Percentiles rank a stretch among this genome's conserved stretches.
These are phyloP conservation scores for Volvox carteri DNA, from an alignment of 163 green algal species.

Conservation along the genomic window DNA sequence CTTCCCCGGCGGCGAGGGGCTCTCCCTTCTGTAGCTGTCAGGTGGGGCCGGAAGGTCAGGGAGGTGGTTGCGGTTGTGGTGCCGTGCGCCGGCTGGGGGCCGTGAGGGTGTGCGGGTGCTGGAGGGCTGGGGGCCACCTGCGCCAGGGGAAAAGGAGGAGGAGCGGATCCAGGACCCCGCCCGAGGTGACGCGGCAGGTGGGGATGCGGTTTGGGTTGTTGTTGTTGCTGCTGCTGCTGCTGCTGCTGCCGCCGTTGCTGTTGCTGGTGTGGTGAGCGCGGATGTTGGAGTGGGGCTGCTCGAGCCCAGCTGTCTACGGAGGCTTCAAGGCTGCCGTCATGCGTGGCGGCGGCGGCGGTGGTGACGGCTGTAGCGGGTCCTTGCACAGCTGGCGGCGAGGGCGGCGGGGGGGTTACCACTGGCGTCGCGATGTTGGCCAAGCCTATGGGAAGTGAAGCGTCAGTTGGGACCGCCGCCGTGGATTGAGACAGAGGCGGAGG, in stretches of 20 bases:
- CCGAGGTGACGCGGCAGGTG: no score
- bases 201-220: no score
- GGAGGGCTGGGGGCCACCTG: not conserved
- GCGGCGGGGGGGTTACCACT: no score
- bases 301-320: not conserved
- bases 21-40: not conserved
- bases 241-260: not conserved
- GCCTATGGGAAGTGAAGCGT: not conserved
- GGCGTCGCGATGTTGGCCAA: not conserved
- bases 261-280: not conserved
- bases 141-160: no score
- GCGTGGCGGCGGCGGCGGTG: not conserved
- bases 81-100: no score
- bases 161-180: no score
- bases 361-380: not conserved
- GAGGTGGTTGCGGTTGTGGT: not conserved
- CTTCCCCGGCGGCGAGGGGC: not conserved
- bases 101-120: no score
- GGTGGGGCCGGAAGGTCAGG: not conserved
- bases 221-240: not conserved
- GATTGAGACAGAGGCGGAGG: not conserved
- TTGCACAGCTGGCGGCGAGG: not conserved
- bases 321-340: not conserved
- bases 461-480: no score
- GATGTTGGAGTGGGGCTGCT: not conserved